Conservation (phyloP, 73 alveolate species). For the Stentor coeruleus region DNA sequence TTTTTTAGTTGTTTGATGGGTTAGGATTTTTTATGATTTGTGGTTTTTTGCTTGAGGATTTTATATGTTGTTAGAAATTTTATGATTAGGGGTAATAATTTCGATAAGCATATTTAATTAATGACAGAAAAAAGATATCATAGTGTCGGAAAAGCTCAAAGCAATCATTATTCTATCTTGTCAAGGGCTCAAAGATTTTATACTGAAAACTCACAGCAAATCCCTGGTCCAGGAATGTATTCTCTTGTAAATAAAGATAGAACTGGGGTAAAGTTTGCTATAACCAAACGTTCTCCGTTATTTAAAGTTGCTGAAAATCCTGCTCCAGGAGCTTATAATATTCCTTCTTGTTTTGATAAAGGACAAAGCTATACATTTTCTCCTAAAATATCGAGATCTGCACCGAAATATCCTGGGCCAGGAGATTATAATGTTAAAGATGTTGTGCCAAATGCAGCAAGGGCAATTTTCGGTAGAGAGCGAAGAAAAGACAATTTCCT, state of each 20-base stretch:
- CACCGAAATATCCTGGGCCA: background rate
- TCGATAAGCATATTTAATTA: too few relatives aligned
- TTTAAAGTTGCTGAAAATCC: background rate
- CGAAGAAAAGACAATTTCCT: background rate
- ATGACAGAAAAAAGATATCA: too few relatives aligned
- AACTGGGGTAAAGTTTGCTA: background rate
- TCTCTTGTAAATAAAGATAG: too few relatives aligned
- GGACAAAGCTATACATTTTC: background rate
- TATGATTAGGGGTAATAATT: too few relatives aligned
- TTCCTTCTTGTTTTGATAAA: background rate
- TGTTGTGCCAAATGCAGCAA: background rate
- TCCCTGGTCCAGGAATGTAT: constrained; percentile 3
- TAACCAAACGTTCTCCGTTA: background rate
- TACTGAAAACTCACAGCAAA: background rate
- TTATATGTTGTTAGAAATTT: too few relatives aligned
- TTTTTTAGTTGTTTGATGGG: too few relatives aligned
- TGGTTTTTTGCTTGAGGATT: too few relatives aligned
- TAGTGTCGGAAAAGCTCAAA: background rate
- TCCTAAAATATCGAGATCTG: background rate
- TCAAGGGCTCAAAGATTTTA: background rate
- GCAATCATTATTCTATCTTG: background rate
- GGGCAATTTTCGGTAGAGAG: background rate
- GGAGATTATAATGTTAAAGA: background rate
- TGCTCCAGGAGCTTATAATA: background rate
- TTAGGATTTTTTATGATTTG: too few relatives aligned